Evolutionary conservation across 1,139 yeast genomes (phyloP).

Genomic region (Suhomyces guaymorum): DNA sequence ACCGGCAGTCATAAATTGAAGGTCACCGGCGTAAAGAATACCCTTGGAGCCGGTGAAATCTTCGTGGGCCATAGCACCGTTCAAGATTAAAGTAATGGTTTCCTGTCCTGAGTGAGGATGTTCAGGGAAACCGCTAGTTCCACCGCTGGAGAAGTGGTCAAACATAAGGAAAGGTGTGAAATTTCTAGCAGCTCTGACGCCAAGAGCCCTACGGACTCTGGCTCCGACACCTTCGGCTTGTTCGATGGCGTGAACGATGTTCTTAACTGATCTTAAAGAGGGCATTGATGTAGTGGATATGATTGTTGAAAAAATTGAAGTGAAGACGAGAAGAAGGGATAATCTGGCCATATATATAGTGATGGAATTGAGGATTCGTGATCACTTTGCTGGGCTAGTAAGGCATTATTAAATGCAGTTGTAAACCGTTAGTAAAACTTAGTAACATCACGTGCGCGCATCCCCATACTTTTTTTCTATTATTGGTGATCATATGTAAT

Average conservation of each 20-base stretch:
- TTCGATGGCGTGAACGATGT: constrained; percentile 64
- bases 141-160: constrained; percentile 64
- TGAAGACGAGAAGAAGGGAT: constrained; percentile 4
- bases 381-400: too few species aligned
- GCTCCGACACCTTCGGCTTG: constrained; percentile 92
- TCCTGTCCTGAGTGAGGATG: constrained; percentile 95
- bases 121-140: constrained; percentile 71
- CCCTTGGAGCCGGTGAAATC: constrained; percentile 89
- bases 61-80: constrained; percentile 85
- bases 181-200: constrained; percentile 63
- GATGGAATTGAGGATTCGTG: too few species aligned
- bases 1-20: constrained; percentile 96
- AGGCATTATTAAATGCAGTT: background rate
- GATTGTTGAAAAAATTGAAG: constrained; percentile 8
- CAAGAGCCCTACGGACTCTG: constrained; percentile 77
- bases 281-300: constrained; percentile 5
- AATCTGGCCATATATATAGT: constrained; percentile 10
- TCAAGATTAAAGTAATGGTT: constrained; percentile 72
- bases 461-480: background rate
- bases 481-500: too few species aligned
- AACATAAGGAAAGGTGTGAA: constrained; percentile 83
- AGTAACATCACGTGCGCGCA: constrained; percentile 1
- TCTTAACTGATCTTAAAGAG: constrained; percentile 52
- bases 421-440: constrained; percentile 2
- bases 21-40: constrained; percentile 76